Evolutionary conservation across 495 filamentous ascomycete species (phyloP).

Genomic region (Penicillium ochrochloron): DNA sequence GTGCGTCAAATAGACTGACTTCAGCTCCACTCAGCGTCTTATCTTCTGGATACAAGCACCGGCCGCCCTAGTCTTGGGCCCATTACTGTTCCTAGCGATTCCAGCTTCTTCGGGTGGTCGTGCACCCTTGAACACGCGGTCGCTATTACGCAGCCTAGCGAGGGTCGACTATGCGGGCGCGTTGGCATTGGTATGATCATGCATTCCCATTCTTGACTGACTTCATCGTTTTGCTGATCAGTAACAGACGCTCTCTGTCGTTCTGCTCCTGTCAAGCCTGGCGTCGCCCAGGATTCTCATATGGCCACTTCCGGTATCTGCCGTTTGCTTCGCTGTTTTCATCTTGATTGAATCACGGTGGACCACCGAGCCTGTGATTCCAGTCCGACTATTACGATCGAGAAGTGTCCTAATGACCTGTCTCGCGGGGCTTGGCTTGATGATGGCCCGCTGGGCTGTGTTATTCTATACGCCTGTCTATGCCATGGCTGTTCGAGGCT

Average conservation of each 20-base stretch:
- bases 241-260: conserved; percentile 50
- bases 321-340: conserved; percentile 58
- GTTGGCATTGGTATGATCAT: conserved; percentile 57
- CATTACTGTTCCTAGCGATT: conserved; percentile 63
- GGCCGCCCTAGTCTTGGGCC: conserved; percentile 56
- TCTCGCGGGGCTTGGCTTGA: conserved; percentile 68
- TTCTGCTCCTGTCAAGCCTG: conserved; percentile 69
- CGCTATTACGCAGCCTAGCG: conserved; percentile 54
- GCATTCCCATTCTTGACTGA: not conserved
- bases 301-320: conserved; percentile 61
- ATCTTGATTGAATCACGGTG: conserved; percentile 61
- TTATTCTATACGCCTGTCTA: conserved; percentile 79
- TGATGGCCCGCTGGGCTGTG: conserved; percentile 78
- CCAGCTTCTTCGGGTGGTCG: conserved; percentile 44
- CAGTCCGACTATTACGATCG: conserved; percentile 63
- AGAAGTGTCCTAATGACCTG: conserved; percentile 70
- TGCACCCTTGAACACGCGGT: conserved; percentile 21
- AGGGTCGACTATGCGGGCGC: conserved; percentile 73
- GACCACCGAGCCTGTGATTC: conserved; percentile 70
- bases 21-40: conserved; percentile 50
- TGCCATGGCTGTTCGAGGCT: conserved; percentile 69
- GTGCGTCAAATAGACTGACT: not conserved
- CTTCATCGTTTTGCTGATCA: conserved; percentile 17
- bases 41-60: conserved; percentile 73
- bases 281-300: conserved; percentile 59